phyloP scores from a whole-genome alignment of 805 yeast species.

The Suhomyces pyralidae region DNA sequence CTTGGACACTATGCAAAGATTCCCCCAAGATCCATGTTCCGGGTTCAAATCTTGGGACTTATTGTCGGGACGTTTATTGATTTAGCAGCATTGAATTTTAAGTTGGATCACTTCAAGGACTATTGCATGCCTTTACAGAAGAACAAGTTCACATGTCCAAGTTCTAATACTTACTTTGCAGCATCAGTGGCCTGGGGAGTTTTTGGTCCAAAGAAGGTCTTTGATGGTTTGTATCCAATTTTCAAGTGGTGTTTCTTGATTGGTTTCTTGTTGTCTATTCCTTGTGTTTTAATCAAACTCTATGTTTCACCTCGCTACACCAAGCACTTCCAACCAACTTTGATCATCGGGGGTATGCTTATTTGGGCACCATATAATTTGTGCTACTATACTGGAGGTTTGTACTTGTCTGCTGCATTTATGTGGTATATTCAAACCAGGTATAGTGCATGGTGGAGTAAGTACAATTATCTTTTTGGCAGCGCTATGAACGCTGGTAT shows the following conservation, averaged over 20 bases:
- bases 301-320: conserved; percentile 14
- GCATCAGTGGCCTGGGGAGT: conserved; percentile 65
- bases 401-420: conserved; percentile 22
- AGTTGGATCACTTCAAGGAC: conserved; percentile 27
- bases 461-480: conserved; percentile 30
- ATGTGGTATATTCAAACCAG: conserved; percentile 25
- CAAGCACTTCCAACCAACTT: conserved; percentile 31
- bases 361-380: conserved; percentile 32
- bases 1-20: conserved; percentile 23
- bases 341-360: conserved; percentile 30
- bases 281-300: conserved; percentile 14
- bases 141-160: conserved; percentile 41
- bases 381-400: conserved; percentile 25
- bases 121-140: conserved; percentile 42
- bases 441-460: conserved; percentile 32
- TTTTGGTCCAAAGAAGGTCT: conserved; percentile 36
- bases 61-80: conserved; percentile 22
- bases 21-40: conserved; percentile 20
- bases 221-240: conserved; percentile 29
- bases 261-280: conserved; percentile 27
- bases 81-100: conserved; percentile 29
- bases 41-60: conserved; percentile 24
- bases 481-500: conserved; percentile 32
- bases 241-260: conserved; percentile 34
- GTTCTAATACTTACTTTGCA: conserved; percentile 37